These are phyloP conservation scores for Ochromonas danica DNA, from an alignment of 108 stramenopile genomes.

Conservation along the genomic window DNA sequence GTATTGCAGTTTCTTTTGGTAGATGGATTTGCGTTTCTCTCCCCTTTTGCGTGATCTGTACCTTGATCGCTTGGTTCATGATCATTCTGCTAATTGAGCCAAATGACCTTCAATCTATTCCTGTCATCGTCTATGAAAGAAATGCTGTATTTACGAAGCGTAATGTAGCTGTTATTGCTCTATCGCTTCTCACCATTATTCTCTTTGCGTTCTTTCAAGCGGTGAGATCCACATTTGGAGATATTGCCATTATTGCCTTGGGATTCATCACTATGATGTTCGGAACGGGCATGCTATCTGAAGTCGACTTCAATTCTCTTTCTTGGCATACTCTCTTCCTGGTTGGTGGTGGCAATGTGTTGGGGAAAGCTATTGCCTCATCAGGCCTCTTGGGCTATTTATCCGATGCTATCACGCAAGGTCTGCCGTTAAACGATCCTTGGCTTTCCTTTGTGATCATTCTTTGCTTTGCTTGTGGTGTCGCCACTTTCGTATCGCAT, in stretches of 20 bases:
- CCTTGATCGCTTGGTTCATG: slow-evolving; percentile 43
- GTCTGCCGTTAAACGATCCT: background rate
- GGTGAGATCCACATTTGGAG: slow-evolving; percentile 44
- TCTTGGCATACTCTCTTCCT: slow-evolving; percentile 58
- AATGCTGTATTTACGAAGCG: slow-evolving; percentile 33
- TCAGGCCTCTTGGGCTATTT: slow-evolving; percentile 44
- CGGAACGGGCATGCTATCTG: slow-evolving; percentile 40
- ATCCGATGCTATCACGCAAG: slow-evolving; percentile 25
- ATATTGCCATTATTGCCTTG: slow-evolving; percentile 51
- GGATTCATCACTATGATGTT: slow-evolving; percentile 49
- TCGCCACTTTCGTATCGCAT: slow-evolving; percentile 56
- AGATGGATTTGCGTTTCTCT: slow-evolving; percentile 10
- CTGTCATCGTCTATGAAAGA: slow-evolving; percentile 16
- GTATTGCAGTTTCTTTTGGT: slow-evolving; percentile 13
- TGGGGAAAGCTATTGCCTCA: slow-evolving; percentile 48
- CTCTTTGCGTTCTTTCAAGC: slow-evolving; percentile 45
- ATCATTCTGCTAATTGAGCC: slow-evolving; percentile 39
- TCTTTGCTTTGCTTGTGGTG: slow-evolving; percentile 34
- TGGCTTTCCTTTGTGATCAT: slow-evolving; percentile 38
- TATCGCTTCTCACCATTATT: slow-evolving; percentile 48
- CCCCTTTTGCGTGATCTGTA: slow-evolving; percentile 42
- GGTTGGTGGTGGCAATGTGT: slow-evolving; percentile 55
- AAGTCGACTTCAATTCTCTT: slow-evolving; percentile 54
- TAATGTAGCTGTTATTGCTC: slow-evolving; percentile 40
- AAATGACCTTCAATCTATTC: slow-evolving; percentile 43